Percentiles rank a stretch among this genome's conserved stretches.
phyloP scores from a whole-genome alignment of 331 rosid genomes.

The Arachis monticola region DNA sequence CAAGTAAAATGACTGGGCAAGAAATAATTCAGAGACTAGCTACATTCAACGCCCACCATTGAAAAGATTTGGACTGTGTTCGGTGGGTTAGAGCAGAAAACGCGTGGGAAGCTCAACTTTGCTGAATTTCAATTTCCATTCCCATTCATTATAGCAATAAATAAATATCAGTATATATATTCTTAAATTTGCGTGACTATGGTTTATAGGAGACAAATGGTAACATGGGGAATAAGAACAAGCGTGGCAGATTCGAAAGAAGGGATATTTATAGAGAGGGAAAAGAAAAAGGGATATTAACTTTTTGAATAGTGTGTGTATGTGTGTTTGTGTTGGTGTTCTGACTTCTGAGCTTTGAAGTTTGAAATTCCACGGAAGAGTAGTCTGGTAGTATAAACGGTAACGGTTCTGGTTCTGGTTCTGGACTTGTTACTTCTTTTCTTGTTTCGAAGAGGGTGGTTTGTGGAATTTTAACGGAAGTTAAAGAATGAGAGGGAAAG shows the following conservation, averaged over 20 bases:
- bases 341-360: not conserved
- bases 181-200: not conserved
- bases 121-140: slow-evolving; percentile 5
- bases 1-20: not conserved
- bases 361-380: slow-evolving; percentile 18
- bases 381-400: not conserved
- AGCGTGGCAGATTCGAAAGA: not conserved
- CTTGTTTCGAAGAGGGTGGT: no score
- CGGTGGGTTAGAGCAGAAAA: not conserved
- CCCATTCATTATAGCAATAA: not conserved
- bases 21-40: slow-evolving; percentile 28
- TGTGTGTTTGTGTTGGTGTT: not conserved
- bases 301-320: no score
- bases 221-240: not conserved
- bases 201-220: not conserved
- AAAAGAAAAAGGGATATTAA: not conserved
- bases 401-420: not conserved
- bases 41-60: slow-evolving; percentile 25
- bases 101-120: slow-evolving; percentile 12
- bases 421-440: no score
- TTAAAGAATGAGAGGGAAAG: no score
- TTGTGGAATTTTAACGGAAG: no score
- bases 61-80: slow-evolving; percentile 31
- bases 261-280: not conserved
- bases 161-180: not conserved